Evolutionary conservation across 2,329 filamentous ascomycete species (phyloP), one percentile per base, ranked within the genome.

Genomic region (Colletotrichum navitas): DNA sequence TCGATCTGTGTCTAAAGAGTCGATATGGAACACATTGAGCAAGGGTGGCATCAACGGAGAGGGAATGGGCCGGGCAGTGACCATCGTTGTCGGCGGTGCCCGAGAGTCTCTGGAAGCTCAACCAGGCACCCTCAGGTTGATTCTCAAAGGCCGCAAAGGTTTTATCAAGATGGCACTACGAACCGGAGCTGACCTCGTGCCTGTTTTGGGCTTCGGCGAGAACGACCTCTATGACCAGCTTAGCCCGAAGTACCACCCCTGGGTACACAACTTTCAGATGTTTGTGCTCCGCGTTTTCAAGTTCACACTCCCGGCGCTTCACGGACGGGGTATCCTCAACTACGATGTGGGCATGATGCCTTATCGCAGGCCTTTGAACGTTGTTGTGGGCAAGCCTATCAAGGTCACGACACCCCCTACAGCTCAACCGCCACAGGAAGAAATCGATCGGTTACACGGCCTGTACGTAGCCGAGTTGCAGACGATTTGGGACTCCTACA

Each of bases 331-430:
- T 16, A 91, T 98, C 51, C 97, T 98, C 83, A 99, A 99, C 81
- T 98, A 99, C 79, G 96, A 99, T 80, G 94, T 98, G 18, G 96
- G 96, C 5, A 84, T 98, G 77, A 94, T 98, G 93, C 96, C 96
- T 0, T 98, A 98, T 80, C 90, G 96, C 16, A 87, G 91, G 62
- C 92, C 94, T 14, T 85, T 99, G 71, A 96, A 98, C 78, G 90
- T 98, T 59, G 95, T 99, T 16, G 93, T 97, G 18, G 95, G 95
- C 4, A 87, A 89, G 63, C 94, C 95, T 0, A 94, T 98, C 73
- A 85, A 86, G 73, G 92, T 97, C 7, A 83, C 88, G 62, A 86
- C 87, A 77, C 81, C 87, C 61, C 84, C 87, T 73, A 83, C 86
- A 26, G 83, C 88, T 43, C 89, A 90, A 72, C 93, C 95, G 1